Conservation (phyloP, 2,329 filamentous ascomycete genomes). For the Fusarium sp. region DNA sequence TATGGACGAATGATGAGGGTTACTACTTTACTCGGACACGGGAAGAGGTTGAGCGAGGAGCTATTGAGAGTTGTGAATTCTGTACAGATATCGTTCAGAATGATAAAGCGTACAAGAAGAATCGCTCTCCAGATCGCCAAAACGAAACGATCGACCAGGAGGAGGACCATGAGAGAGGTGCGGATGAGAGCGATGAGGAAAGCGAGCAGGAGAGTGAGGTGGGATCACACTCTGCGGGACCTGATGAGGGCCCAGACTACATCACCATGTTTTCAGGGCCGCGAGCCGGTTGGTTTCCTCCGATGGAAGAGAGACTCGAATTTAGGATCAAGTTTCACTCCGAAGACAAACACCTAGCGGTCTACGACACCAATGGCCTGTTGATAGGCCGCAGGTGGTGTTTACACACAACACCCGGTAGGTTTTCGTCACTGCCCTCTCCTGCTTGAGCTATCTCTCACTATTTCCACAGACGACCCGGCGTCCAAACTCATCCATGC, state of each 20-base stretch:
- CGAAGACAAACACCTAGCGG: background rate
- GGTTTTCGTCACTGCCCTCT: background rate
- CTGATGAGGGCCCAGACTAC: background rate
- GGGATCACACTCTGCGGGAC: background rate
- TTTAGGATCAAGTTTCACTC: background rate
- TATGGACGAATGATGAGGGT: background rate
- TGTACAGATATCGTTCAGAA: background rate
- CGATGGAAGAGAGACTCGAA: background rate
- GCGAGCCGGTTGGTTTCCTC: background rate
- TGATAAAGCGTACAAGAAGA: background rate
- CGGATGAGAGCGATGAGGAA: background rate
- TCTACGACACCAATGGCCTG: background rate
- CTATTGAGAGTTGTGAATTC: background rate
- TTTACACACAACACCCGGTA: background rate
- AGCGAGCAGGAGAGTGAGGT: background rate
- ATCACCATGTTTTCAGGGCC: background rate
- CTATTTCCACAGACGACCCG: background rate
- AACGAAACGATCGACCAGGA: background rate
- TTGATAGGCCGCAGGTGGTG: background rate
- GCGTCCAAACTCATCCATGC: background rate
- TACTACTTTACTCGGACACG: background rate
- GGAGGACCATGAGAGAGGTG: background rate
- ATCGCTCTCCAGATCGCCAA: background rate
- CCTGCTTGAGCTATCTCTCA: background rate
- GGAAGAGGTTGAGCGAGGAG: background rate